phyloP scores from a whole-genome alignment of 768 basidiomycete genomes.

The Clathrus columnatus region DNA sequence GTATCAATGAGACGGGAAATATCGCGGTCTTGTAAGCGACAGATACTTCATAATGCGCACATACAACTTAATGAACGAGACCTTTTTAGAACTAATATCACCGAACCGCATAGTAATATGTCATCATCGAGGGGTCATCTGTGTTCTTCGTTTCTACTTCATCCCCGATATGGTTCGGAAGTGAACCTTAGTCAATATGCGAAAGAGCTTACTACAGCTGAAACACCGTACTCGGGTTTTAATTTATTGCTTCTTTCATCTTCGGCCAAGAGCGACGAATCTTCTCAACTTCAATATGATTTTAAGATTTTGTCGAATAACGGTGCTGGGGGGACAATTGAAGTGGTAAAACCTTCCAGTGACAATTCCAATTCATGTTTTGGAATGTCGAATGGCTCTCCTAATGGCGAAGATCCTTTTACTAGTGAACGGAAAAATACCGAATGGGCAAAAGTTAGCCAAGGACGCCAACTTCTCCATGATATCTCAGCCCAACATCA shows the following conservation, averaged over 20 bases:
- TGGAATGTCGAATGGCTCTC: conserved; percentile 40
- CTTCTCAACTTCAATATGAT: conserved; percentile 35
- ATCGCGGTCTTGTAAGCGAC: conserved; percentile 63
- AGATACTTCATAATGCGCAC: conserved; percentile 7
- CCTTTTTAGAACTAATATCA: conserved; percentile 70
- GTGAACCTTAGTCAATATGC: conserved; percentile 38
- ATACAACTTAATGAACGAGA: conserved; percentile 2
- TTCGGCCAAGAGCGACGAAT: conserved; percentile 8
- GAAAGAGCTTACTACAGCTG: conserved; percentile 35
- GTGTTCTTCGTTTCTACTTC: conserved; percentile 55
- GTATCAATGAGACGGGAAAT: conserved; percentile 54
- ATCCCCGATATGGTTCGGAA: conserved; percentile 12
- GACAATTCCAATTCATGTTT: conserved; percentile 41
- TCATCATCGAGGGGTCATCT: conserved; percentile 60
- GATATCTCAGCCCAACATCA: conserved; percentile 31
- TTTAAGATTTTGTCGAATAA: conserved; percentile 57
- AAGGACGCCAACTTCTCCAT: conserved; percentile 42
- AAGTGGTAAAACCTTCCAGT: conserved; percentile 41
- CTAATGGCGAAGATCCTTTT: conserved; percentile 60
- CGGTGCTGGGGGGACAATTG: conserved; percentile 57
- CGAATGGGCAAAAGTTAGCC: conserved; percentile 67
- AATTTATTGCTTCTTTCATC: conserved; percentile 65
- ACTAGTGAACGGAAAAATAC: conserved; percentile 29
- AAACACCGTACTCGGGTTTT: conserved; percentile 63
- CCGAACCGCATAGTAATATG: conserved; percentile 46